A percentile compares a stretch with the other conserved stretches of the same genome.
These are phyloP conservation scores for Penicillium decumbens DNA, from an alignment of 2,329 filamentous ascomycete genomes.

Conservation along the genomic window DNA sequence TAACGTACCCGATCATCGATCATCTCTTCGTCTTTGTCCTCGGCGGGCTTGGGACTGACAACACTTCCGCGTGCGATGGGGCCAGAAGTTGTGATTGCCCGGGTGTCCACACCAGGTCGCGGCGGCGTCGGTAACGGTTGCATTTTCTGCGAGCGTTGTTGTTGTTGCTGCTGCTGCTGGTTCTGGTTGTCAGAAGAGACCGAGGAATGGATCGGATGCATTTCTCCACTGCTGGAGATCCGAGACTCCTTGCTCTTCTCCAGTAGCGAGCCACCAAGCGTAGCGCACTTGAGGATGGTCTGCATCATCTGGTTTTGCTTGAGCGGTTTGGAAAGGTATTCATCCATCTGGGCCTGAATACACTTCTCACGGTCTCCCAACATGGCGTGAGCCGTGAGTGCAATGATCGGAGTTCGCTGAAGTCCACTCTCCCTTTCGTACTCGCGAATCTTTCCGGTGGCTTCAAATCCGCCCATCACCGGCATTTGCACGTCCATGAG, in stretches of 20 bases:
- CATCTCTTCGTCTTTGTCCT: conserved; percentile 13
- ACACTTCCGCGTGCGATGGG: conserved; percentile 52
- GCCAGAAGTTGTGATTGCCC: conserved; percentile 67
- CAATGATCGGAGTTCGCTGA: conserved; percentile 88
- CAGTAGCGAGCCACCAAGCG: conserved; percentile 59
- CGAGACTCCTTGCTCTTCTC: conserved; percentile 44
- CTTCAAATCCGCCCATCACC: conserved; percentile 99
- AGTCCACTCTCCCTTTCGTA: conserved; percentile 79
- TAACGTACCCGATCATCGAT: conserved; percentile 11
- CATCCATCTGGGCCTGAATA: conserved; percentile 98
- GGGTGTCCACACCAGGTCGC: conserved; percentile 55
- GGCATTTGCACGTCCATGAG: conserved; percentile 99
- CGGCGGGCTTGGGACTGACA: conserved; percentile 61
- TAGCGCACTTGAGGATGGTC: conserved; percentile 94
- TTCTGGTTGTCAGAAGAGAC: conserved; percentile 35
- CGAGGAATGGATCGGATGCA: conserved; percentile 32
- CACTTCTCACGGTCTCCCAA: conserved; percentile 97
- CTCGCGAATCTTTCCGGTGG: conserved; percentile 91
- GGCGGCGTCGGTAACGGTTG: conserved; percentile 16
- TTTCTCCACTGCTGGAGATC: conserved; percentile 38
- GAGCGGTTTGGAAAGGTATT: conserved; percentile 93
- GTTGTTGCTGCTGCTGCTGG: conserved; percentile 25
- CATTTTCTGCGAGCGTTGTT: conserved; percentile 15
- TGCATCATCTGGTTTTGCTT: conserved; percentile 98
- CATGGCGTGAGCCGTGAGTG: conserved; percentile 96